Evolutionary conservation across 1,139 yeast species (phyloP).

Genomic region (Geotrichum carabidarum): DNA sequence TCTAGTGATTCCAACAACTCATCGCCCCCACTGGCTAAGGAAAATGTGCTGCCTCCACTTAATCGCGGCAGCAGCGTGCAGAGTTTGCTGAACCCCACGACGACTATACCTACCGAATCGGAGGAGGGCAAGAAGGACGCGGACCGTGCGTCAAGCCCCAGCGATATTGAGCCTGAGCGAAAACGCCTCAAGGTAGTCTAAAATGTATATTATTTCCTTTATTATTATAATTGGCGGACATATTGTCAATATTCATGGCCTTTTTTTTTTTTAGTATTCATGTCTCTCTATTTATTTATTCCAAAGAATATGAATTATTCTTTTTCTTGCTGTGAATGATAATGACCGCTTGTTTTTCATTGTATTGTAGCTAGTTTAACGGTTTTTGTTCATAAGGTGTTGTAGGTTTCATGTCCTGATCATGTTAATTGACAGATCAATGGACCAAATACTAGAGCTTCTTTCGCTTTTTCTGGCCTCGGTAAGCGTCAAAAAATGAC

Average conservation of each 20-base stretch:
- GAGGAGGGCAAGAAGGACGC: background rate
- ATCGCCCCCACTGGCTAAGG: background rate
- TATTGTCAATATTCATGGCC: too few relatives aligned
- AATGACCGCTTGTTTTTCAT: too few relatives aligned
- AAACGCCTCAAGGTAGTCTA: constrained; percentile 13
- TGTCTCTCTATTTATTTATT: too few relatives aligned
- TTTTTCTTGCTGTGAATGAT: too few relatives aligned
- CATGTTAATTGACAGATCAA: too few relatives aligned
- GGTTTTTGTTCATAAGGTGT: too few relatives aligned
- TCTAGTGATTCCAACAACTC: constrained; percentile 1
- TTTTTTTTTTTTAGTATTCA: too few relatives aligned
- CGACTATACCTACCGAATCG: background rate
- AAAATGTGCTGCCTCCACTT: background rate
- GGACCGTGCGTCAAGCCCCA: background rate
- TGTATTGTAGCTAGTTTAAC: too few relatives aligned
- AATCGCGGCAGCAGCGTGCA: constrained; percentile 13
- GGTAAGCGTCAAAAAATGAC: constrained; percentile 11
- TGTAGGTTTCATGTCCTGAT: too few relatives aligned
- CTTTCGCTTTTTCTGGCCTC: constrained; percentile 12
- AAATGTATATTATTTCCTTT: background rate
- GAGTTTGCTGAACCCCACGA: constrained; percentile 12
- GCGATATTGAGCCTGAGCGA: constrained; percentile 12
- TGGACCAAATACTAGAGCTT: background rate
- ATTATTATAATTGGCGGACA: too few relatives aligned
- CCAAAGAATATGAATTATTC: too few relatives aligned